phyloP scores from a whole-genome alignment of 2,329 filamentous ascomycete species.

The Neonectria magnoliae region DNA sequence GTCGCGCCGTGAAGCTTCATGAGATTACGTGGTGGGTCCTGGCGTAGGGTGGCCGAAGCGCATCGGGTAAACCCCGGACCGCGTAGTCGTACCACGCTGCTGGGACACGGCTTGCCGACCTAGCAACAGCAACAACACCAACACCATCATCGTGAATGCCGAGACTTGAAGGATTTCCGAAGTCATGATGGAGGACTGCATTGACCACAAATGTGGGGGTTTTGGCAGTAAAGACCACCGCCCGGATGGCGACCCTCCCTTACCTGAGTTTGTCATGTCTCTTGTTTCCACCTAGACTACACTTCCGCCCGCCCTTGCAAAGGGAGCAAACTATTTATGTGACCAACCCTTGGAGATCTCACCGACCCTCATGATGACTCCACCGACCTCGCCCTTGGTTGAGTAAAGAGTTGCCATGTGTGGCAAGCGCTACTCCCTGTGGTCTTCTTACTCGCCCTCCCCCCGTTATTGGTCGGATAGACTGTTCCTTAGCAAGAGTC shows the following conservation, averaged over 20 bases:
- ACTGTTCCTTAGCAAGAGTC: neutral
- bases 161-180: neutral
- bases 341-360: neutral
- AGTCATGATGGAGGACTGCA: neutral
- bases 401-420: too few relatives aligned
- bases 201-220: neutral
- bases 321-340: neutral
- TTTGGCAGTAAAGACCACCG: too few relatives aligned
- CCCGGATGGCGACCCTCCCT: neutral
- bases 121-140: constrained; percentile 16
- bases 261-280: neutral
- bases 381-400: neutral
- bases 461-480: neutral
- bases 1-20: constrained; percentile 33
- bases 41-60: constrained; percentile 25
- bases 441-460: neutral
- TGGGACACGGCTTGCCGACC: constrained; percentile 18
- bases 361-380: neutral
- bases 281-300: neutral
- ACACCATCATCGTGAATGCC: constrained; percentile 18
- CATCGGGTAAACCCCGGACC: constrained; percentile 42
- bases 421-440: neutral
- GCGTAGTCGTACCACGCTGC: constrained; percentile 26
- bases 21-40: constrained; percentile 42
- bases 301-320: neutral